Base-by-base conservation (phyloP, 108 stramenopile species). In the Mediolabrus comicus region DNA sequence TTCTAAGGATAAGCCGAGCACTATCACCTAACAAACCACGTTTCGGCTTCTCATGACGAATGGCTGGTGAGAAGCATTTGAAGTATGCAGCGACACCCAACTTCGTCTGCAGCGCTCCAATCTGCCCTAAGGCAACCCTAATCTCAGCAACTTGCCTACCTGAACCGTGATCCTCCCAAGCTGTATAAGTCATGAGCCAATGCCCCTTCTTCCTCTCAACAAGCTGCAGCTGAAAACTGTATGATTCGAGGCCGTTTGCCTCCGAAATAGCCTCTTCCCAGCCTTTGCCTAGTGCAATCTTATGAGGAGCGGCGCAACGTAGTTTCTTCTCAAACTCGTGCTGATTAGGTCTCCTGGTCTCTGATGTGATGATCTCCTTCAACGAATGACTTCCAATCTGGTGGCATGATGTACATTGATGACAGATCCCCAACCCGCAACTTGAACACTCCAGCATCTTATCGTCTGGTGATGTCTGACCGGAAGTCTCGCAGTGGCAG, bases 131-230 rank as follows among this genome's bases (percentile, higher is more conserved):
- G 5, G 32, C 32, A 31, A 83, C 65, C 13, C 82, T 63, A 39
- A 83, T 80, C 56, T 83, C 82, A 16, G 82, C 78, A 28, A 83
- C 75, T 57, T 83, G 82, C 19, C 79, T 57, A 31, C 65, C 79
- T 27, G 79, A 71, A 13, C 79, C 79, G 29, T 76, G 58, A 52
- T 83, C 82, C 59, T 83, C 82, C 79, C 79, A 83, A 19, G 82
- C 82, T 10, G 79, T 79, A 49, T 77, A 83, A 9, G 69, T 67
- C 59, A 83, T 32, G 24, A 72, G 68, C 82, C 82, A 83, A 68
- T 76, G 67, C 8, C 74, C 79, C 28, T 51, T 68, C 60, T 72
- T 76, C 31, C 82, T 65, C 59, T 72, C 65, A 5, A 83, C 79
- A n/a, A 75, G 69, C 27, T 78, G 82, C 33, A 83, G 63, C 70